phyloP scores from a whole-genome alignment of 2,329 filamentous ascomycete species.

The Neurospora sp. region DNA sequence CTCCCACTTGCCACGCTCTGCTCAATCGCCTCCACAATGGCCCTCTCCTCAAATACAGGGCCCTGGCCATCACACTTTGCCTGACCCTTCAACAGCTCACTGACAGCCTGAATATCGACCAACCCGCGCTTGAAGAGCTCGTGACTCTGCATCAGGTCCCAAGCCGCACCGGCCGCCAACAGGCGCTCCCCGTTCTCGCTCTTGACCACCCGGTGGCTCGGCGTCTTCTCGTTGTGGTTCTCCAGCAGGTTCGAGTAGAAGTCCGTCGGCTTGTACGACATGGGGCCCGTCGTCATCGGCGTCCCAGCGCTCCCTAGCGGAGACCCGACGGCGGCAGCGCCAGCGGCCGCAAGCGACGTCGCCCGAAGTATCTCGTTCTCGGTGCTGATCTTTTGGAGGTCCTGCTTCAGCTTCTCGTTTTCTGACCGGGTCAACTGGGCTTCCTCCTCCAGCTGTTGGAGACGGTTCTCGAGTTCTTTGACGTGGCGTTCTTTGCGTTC shows the following conservation, averaged over 20 bases:
- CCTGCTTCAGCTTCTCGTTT: slow-evolving; percentile 77
- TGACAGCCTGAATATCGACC: slow-evolving; percentile 74
- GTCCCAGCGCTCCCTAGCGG: slow-evolving; percentile 33
- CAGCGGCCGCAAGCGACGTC: slow-evolving; percentile 44
- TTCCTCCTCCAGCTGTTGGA: slow-evolving; percentile 65
- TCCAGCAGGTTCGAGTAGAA: slow-evolving; percentile 57
- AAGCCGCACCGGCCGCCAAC: slow-evolving; percentile 68
- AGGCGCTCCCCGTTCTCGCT: slow-evolving; percentile 59
- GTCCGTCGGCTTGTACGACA: slow-evolving; percentile 63
- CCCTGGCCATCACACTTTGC: slow-evolving; percentile 81
- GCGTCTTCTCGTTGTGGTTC: slow-evolving; percentile 51
- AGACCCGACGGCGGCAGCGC: slow-evolving; percentile 25
- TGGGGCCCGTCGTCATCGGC: slow-evolving; percentile 52
- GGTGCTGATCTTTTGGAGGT: slow-evolving; percentile 73
- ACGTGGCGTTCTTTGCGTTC: slow-evolving; percentile 90
- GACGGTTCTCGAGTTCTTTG: slow-evolving; percentile 82
- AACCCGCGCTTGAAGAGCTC: slow-evolving; percentile 66
- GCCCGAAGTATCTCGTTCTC: slow-evolving; percentile 90
- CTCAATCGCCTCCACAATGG: slow-evolving; percentile 65
- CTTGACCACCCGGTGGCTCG: slow-evolving; percentile 59
- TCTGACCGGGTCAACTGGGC: slow-evolving; percentile 66
- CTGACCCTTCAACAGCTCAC: slow-evolving; percentile 62
- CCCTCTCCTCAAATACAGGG: slow-evolving; percentile 74
- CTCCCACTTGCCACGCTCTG: slow-evolving; percentile 66
- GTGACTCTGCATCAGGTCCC: slow-evolving; percentile 82